These are phyloP conservation scores for Saccharomyces hybrid DNA, from an alignment of 1,139 yeast species.

Conservation along the genomic window DNA sequence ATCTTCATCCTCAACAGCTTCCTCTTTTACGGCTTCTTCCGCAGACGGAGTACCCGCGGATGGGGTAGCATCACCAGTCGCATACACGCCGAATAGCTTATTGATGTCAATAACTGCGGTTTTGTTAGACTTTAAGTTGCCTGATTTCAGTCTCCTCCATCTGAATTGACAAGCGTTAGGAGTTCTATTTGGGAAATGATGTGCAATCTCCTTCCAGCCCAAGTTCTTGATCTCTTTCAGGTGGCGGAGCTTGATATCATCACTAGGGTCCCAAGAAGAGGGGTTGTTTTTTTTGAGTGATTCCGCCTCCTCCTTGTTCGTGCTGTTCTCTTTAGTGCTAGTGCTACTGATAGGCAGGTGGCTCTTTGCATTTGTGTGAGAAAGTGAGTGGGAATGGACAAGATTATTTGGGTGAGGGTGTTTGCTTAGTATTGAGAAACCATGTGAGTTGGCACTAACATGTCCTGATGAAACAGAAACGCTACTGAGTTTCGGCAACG, in stretches of 20 bases:
- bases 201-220: constrained; percentile 73
- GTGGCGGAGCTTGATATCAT: constrained; percentile 58
- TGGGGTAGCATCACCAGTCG: neutral
- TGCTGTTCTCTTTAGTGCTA: neutral
- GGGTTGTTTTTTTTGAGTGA: constrained; percentile 34
- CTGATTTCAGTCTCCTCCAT: constrained; percentile 64
- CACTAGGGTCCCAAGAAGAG: constrained; percentile 71
- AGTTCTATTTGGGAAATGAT: constrained; percentile 58
- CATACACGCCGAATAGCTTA: neutral
- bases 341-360: neutral
- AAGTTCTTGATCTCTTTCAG: constrained; percentile 62
- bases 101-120: constrained; percentile 30
- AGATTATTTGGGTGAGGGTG: neutral
- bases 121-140: constrained; percentile 51
- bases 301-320: neutral
- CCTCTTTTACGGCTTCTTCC: neutral
- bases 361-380: neutral
- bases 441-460: neutral
- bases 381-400: neutral
- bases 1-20: neutral
- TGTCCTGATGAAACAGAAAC: neutral
- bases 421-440: neutral
- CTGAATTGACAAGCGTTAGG: constrained; percentile 76
- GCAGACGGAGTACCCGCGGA: neutral
- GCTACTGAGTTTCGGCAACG: neutral